Evolutionary conservation across 169 alveolate genomes (phyloP).

Genomic region (Plasmodium fragile): DNA sequence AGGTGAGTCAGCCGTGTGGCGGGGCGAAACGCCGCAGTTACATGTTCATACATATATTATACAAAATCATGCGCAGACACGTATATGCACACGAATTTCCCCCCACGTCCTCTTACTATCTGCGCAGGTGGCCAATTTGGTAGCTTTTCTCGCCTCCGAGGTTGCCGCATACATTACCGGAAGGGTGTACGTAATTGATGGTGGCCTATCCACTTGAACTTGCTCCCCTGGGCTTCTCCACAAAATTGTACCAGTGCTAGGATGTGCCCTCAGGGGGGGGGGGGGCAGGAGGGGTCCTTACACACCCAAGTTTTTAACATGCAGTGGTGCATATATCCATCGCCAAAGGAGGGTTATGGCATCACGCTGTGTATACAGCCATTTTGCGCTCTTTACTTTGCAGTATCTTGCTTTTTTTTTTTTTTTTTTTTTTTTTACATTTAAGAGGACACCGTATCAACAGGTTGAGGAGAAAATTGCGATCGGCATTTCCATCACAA

Average conservation of each 20-base stretch:
- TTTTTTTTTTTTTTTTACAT: neutral
- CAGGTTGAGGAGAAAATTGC: neutral
- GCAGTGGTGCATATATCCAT: neutral
- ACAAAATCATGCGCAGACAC: too few relatives aligned
- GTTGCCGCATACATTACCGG: constrained; percentile 81
- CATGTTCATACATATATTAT: too few relatives aligned
- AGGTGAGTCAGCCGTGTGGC: constrained; percentile 64
- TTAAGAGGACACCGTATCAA: neutral
- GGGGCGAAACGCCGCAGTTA: too few relatives aligned
- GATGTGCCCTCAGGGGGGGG: neutral
- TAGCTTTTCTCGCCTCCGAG: constrained; percentile 81
- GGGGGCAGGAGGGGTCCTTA: neutral
- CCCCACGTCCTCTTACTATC: neutral
- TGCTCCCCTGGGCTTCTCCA: neutral
- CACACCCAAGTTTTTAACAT: neutral
- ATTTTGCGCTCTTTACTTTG: neutral
- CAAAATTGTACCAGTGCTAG: neutral
- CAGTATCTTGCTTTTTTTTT: neutral
- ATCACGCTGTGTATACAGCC: neutral
- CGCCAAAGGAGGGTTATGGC: neutral
- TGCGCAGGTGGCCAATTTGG: constrained; percentile 80
- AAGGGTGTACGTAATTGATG: constrained; percentile 80
- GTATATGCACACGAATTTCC: neutral
- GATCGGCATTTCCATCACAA: neutral
- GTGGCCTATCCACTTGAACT: constrained; percentile 70